Evolutionary conservation across 164 flowering plant species (phyloP).

Genomic region (Nymphaea colorata): DNA sequence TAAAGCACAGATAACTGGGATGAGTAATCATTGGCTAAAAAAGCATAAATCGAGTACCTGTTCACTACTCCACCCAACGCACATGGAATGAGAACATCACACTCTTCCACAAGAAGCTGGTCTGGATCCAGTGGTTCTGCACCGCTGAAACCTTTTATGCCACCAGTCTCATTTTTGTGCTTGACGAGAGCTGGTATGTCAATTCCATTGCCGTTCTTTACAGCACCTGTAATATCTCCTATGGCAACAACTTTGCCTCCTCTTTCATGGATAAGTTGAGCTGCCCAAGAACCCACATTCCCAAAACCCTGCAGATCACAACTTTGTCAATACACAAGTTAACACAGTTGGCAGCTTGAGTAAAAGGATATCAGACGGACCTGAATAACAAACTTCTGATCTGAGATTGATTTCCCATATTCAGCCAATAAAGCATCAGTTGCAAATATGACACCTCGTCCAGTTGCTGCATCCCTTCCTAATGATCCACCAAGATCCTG

Average conservation of each 20-base stretch:
- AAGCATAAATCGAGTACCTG: conserved; percentile 23
- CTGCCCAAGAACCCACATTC: conserved; percentile 81
- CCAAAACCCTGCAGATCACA: conserved; percentile 46
- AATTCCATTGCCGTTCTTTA: conserved; percentile 46
- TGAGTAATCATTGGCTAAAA: no score
- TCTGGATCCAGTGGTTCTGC: conserved; percentile 43
- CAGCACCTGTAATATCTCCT: conserved; percentile 64
- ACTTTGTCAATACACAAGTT: not conserved
- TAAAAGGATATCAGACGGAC: conserved; percentile 1
- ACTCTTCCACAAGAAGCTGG: conserved; percentile 61
- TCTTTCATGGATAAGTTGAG: conserved; percentile 53
- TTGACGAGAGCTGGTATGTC: conserved; percentile 36
- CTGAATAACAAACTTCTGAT: conserved; percentile 27
- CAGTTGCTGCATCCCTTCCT: conserved; percentile 87
- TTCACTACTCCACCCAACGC: conserved; percentile 77
- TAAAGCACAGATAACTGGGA: no score
- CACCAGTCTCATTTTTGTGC: conserved; percentile 40
- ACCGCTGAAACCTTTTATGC: conserved; percentile 38
- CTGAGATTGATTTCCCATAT: conserved; percentile 49
- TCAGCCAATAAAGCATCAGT: conserved; percentile 74
- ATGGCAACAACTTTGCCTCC: conserved; percentile 73
- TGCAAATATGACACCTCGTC: conserved; percentile 72
- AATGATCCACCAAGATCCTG: conserved; percentile 88
- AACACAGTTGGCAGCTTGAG: not conserved
- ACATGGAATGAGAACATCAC: conserved; percentile 82